Percentiles rank a stretch among this genome's conserved stretches.
Evolutionary conservation across 1,139 yeast species (phyloP).

Genomic region (Diutina scorzettiae): DNA sequence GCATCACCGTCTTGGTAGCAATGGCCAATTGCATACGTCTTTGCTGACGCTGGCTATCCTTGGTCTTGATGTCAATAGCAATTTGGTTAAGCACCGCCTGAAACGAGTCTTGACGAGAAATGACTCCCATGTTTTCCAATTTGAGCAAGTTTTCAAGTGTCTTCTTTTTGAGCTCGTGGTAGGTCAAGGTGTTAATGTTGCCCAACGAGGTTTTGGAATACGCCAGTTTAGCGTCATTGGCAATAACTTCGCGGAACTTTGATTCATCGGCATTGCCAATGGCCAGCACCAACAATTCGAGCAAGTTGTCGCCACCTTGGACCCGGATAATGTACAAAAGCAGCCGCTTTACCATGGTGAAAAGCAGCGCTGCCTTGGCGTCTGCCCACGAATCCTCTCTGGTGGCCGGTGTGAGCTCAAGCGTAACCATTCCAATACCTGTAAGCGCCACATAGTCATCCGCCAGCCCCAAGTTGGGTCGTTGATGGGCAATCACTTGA

Average conservation of each 20-base stretch:
- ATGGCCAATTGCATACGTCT: conserved; percentile 51
- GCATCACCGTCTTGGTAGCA: conserved; percentile 47
- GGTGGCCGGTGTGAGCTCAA: conserved; percentile 39
- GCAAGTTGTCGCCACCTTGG: conserved; percentile 60
- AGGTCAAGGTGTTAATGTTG: conserved; percentile 43
- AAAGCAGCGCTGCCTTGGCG: conserved; percentile 38
- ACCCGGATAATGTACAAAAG: conserved; percentile 70
- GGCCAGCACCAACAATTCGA: conserved; percentile 64
- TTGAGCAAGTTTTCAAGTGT: conserved; percentile 70
- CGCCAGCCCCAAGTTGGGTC: conserved; percentile 23
- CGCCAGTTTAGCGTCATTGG: conserved; percentile 28
- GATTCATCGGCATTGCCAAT: conserved; percentile 60
- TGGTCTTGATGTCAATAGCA: conserved; percentile 74
- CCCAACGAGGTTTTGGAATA: conserved; percentile 35
- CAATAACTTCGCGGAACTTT: conserved; percentile 43
- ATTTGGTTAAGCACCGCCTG: conserved; percentile 75
- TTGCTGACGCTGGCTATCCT: conserved; percentile 54
- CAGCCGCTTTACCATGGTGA: conserved; percentile 75
- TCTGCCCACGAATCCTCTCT: conserved; percentile 32
- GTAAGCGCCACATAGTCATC: conserved; percentile 30
- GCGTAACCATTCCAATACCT: conserved; percentile 28
- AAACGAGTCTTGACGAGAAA: conserved; percentile 59
- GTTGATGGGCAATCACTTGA: conserved; percentile 25
- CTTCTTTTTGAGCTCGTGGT: conserved; percentile 65
- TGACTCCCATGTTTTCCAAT: conserved; percentile 56